Conservation (phyloP, 371 early-diverging fungal species). For the Parasitella parasitica region DNA sequence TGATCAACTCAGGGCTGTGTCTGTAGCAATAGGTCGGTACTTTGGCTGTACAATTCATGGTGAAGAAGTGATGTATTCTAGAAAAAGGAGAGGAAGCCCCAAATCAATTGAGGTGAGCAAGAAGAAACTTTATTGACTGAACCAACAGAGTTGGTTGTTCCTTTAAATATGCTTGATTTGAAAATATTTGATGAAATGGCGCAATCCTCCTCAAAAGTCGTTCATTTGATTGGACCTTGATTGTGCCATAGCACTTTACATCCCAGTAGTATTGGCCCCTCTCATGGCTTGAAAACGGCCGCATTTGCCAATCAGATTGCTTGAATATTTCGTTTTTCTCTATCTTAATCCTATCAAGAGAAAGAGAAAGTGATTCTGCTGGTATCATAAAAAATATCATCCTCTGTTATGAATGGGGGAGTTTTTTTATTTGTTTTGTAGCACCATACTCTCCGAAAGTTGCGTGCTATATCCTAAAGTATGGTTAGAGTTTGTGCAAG, state of each 20-base stretch:
- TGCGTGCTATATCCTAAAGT: neutral
- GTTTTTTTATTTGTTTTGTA: neutral
- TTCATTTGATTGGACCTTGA: constrained; percentile 17
- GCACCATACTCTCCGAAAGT: neutral
- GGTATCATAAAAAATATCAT: no score
- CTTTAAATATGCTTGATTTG: constrained; percentile 1
- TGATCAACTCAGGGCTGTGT: constrained; percentile 24
- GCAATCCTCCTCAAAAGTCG: constrained; percentile 15
- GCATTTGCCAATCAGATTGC: neutral
- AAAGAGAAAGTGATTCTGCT: no score
- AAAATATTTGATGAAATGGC: constrained; percentile 12
- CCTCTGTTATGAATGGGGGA: no score
- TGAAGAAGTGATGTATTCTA: neutral
- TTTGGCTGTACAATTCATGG: constrained; percentile 16
- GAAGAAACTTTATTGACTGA: neutral
- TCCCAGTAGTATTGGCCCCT: neutral
- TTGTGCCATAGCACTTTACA: constrained; percentile 7
- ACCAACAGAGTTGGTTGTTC: neutral
- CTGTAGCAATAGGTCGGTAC: constrained; percentile 18
- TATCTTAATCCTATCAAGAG: no score
- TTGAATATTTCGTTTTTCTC: neutral
- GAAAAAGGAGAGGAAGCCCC: neutral
- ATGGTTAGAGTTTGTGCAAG: neutral
- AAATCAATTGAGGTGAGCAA: neutral
- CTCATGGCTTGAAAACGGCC: neutral